Conservation (phyloP, 2,329 filamentous ascomycete species). For the Monosporascus sp. region DNA sequence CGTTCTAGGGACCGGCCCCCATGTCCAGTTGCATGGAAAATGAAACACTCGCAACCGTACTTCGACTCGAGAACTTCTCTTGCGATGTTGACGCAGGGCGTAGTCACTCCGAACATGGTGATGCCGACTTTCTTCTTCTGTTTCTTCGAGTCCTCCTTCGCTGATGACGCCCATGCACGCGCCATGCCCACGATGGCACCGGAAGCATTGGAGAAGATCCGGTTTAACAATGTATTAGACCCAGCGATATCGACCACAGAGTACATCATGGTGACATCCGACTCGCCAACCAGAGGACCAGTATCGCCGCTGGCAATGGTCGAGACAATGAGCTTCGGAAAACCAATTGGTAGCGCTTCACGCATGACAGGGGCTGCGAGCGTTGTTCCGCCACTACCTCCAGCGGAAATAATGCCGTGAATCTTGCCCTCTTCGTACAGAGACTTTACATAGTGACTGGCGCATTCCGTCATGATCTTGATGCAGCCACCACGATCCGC, state of each 20-base stretch:
- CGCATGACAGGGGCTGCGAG: constrained; percentile 58
- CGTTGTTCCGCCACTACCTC: constrained; percentile 58
- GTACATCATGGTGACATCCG: constrained; percentile 66
- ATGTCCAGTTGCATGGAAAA: constrained; percentile 66
- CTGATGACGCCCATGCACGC: constrained; percentile 29
- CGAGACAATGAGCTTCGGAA: constrained; percentile 66
- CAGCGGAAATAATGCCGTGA: constrained; percentile 53
- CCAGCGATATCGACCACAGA: constrained; percentile 67
- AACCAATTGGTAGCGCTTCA: constrained; percentile 53
- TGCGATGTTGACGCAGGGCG: constrained; percentile 54
- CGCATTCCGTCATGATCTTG: constrained; percentile 45
- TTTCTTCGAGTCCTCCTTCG: constrained; percentile 1
- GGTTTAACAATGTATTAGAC: constrained; percentile 51
- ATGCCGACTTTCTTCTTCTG: constrained; percentile 50
- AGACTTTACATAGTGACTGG: constrained; percentile 34
- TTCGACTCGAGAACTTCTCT: constrained; percentile 42
- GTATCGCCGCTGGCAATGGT: constrained; percentile 65
- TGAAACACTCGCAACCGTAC: constrained; percentile 49
- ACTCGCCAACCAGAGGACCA: constrained; percentile 58
- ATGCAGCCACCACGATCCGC: constrained; percentile 51
- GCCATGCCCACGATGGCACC: constrained; percentile 57
- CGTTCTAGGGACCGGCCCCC: constrained; percentile 66
- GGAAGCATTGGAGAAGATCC: constrained; percentile 57
- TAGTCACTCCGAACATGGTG: constrained; percentile 73
- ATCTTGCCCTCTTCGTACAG: constrained; percentile 35